Evolutionary conservation across 1,139 yeast species (phyloP).

Genomic region (Scheffersomyces illinoinensis): DNA sequence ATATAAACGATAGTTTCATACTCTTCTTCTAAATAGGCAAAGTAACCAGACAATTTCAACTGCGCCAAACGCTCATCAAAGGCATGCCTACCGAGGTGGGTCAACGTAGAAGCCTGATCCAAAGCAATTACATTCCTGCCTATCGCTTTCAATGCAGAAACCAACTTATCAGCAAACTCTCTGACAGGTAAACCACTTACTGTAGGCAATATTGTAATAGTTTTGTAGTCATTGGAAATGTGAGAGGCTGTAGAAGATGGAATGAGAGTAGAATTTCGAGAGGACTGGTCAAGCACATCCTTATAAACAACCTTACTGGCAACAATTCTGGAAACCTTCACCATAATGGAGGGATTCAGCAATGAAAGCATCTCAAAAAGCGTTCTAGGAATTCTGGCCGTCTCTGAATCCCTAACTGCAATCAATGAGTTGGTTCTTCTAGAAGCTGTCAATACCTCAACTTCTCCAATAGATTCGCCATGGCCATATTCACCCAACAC

Average conservation of each 20-base stretch:
- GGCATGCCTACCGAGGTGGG: constrained; percentile 87
- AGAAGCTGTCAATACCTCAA: constrained; percentile 87
- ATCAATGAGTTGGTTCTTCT: constrained; percentile 71
- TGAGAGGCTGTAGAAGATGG: constrained; percentile 30
- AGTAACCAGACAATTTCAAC: constrained; percentile 82
- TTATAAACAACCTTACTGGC: constrained; percentile 60
- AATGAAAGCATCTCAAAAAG: constrained; percentile 82
- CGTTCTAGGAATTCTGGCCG: constrained; percentile 89
- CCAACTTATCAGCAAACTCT: constrained; percentile 77
- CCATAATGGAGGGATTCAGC: constrained; percentile 87
- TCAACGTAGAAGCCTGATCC: constrained; percentile 78
- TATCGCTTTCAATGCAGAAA: constrained; percentile 67
- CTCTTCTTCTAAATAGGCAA: constrained; percentile 87
- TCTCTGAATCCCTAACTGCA: constrained; percentile 91
- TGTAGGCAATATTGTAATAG: constrained; percentile 82
- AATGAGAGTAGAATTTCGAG: constrained; percentile 7
- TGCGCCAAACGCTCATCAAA: constrained; percentile 81
- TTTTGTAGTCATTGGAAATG: constrained; percentile 60
- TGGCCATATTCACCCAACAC: constrained; percentile 84
- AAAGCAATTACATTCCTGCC: constrained; percentile 75
- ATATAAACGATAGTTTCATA: constrained; percentile 85
- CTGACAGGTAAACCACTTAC: constrained; percentile 78
- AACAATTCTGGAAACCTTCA: constrained; percentile 84
- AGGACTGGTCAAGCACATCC: not conserved
- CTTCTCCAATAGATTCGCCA: constrained; percentile 93